phyloP scores from a whole-genome alignment of 176 grass and related monocot species.

The Melocanna baccifera region DNA sequence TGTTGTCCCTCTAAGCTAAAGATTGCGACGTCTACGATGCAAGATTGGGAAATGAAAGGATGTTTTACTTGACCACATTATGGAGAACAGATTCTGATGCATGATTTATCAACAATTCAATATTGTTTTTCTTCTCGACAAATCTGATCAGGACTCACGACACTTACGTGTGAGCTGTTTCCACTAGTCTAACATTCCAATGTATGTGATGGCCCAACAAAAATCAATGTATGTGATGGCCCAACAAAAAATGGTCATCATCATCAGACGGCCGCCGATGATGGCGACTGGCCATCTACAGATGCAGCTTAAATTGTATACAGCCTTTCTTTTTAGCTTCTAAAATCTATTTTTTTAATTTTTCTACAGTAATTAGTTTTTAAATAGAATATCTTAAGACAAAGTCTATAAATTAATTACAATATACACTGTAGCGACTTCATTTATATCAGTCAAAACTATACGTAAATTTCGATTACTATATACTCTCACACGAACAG shows the following conservation, averaged over 20 bases:
- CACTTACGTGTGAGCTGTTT: slow-evolving; percentile 31
- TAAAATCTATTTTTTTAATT: no score
- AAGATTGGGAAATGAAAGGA: background rate
- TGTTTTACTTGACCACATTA: background rate
- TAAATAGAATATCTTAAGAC: no score
- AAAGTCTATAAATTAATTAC: no score
- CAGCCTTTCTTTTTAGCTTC: no score
- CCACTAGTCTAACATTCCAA: slow-evolving; percentile 27
- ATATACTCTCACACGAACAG: no score
- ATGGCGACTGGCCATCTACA: slow-evolving; percentile 28
- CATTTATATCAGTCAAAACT: no score
- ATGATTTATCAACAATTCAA: background rate
- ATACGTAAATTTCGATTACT: no score
- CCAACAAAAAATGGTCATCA: slow-evolving; percentile 1
- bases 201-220: slow-evolving; percentile 28
- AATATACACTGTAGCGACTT: rapidly evolving
- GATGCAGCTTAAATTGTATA: background rate
- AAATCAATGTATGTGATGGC: slow-evolving; percentile 24
- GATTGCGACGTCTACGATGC: background rate
- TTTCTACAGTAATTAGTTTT: no score
- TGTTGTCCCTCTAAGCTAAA: background rate
- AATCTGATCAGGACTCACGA: slow-evolving; percentile 8
- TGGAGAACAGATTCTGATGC: background rate
- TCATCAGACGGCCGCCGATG: slow-evolving; percentile 25
- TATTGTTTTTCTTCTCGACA: slow-evolving; percentile 11